Evolutionary conservation across 2,329 filamentous ascomycete genomes (phyloP).

Genomic region (Colletotrichum musae): DNA sequence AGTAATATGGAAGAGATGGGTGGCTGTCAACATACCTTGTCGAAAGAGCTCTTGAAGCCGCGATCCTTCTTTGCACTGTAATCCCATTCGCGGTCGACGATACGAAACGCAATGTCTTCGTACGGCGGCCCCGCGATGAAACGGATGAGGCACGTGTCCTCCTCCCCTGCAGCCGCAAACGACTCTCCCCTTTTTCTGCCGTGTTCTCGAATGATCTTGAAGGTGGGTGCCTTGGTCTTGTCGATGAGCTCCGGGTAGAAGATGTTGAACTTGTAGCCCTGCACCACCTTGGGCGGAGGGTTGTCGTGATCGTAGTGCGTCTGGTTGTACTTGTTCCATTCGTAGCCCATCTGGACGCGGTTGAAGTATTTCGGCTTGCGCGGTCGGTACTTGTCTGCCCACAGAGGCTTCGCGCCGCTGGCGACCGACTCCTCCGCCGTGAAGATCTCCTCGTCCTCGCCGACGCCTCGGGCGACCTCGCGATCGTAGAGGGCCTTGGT

Average conservation of each 20-base stretch:
- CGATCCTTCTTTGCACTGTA: slow-evolving; percentile 96
- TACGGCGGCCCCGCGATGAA: slow-evolving; percentile 97
- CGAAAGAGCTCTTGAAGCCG: slow-evolving; percentile 96
- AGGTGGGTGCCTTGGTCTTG: slow-evolving; percentile 93
- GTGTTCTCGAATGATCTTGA: slow-evolving; percentile 94
- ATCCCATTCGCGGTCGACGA: slow-evolving; percentile 99
- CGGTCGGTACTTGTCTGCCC: slow-evolving; percentile 88
- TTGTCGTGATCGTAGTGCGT: slow-evolving; percentile 99
- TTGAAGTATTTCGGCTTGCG: slow-evolving; percentile 98
- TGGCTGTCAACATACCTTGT: slow-evolving; percentile 78
- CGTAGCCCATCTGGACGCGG: slow-evolving; percentile 97
- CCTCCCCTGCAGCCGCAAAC: slow-evolving; percentile 92
- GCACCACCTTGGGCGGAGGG: slow-evolving; percentile 96
- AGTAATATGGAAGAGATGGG: not conserved
- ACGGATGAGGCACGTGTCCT: slow-evolving; percentile 96
- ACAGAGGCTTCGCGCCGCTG: slow-evolving; percentile 76
- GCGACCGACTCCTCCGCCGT: slow-evolving; percentile 87
- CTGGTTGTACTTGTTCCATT: slow-evolving; percentile 99
- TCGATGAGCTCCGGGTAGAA: slow-evolving; percentile 99
- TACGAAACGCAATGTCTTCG: slow-evolving; percentile 95
- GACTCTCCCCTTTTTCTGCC: slow-evolving; percentile 92
- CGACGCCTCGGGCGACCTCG: slow-evolving; percentile 90
- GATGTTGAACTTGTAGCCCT: slow-evolving; percentile 99
- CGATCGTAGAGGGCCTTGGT: slow-evolving; percentile 93
- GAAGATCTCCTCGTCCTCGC: slow-evolving; percentile 97